Percentiles rank a stretch among this genome's conserved stretches.
Conservation (phyloP, 148 eudicot species). For the Pouteria glomerata region DNA sequence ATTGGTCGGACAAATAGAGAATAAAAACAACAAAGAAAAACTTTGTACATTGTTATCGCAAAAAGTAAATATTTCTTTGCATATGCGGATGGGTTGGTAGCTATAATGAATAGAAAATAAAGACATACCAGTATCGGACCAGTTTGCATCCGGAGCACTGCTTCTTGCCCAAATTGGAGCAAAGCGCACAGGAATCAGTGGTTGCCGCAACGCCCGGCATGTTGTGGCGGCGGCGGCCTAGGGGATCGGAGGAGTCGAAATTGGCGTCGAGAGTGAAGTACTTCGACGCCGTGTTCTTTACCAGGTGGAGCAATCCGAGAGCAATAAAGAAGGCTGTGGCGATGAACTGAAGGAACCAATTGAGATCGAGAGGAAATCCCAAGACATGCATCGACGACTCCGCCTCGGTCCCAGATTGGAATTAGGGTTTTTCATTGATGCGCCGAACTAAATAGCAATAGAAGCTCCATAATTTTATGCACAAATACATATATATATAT, state of each 20-base stretch:
- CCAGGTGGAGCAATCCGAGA: slow-evolving; percentile 40
- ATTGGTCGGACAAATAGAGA: too few relatives aligned
- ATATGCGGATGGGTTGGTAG: neutral
- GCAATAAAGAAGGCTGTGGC: slow-evolving; percentile 32
- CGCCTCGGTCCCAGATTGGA: slow-evolving; percentile 5
- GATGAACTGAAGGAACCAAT: slow-evolving; percentile 47
- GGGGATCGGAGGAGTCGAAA: slow-evolving; percentile 21
- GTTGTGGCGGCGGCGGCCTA: neutral
- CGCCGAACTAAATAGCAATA: neutral
- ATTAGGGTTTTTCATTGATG: slow-evolving; percentile 7
- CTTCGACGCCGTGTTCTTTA: slow-evolving; percentile 60
- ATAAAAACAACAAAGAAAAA: neutral
- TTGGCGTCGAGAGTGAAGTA: slow-evolving; percentile 41
- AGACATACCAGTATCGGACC: slow-evolving; percentile 62
- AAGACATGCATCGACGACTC: slow-evolving; percentile 64
- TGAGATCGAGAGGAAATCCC: slow-evolving; percentile 40
- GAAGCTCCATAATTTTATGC: neutral
- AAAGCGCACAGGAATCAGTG: slow-evolving; percentile 39
- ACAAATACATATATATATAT: neutral
- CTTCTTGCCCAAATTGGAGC: slow-evolving; percentile 32
- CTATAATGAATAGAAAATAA: neutral
- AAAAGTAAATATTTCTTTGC: neutral
- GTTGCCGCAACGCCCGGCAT: slow-evolving; percentile 15
- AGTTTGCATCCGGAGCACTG: slow-evolving; percentile 64
- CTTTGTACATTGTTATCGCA: too few relatives aligned